A percentile compares a stretch with the other conserved stretches of the same genome.
These are phyloP conservation scores for Pyrenophora seminiperda DNA, from an alignment of 2,329 filamentous ascomycete species.

Conservation along the genomic window DNA sequence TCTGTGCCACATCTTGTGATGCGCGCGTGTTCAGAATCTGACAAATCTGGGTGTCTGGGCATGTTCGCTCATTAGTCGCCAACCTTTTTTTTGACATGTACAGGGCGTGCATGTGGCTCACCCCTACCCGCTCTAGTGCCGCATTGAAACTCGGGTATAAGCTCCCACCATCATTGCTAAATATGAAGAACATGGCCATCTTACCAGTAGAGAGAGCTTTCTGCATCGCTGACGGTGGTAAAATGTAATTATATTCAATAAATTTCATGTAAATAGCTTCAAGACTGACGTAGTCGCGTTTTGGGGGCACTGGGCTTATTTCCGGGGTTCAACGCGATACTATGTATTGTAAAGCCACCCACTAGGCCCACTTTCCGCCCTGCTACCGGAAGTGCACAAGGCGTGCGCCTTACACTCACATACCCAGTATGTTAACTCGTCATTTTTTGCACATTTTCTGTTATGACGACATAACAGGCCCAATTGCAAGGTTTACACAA, in stretches of 20 bases:
- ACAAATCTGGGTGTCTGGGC: neutral
- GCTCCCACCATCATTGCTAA: no score
- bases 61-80: neutral
- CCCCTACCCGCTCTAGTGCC: neutral
- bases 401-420: constrained; percentile 8
- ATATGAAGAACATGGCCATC: no score
- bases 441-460: neutral
- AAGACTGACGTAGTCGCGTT: no score
- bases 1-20: neutral
- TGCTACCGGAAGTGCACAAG: constrained; percentile 3
- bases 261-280: no score
- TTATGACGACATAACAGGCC: neutral
- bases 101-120: constrained; percentile 7
- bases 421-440: neutral
- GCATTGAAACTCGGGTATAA: no score
- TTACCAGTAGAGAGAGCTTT: no score
- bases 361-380: constrained; percentile 2
- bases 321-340: no score
- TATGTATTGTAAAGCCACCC: no score
- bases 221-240: no score
- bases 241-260: no score
- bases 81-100: constrained; percentile 11
- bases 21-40: neutral
- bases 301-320: no score
- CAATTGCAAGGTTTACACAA: neutral